A percentile compares a stretch with the other conserved stretches of the same genome.
Evolutionary conservation across 2,329 filamentous ascomycete species (phyloP).

Genomic region (Pseudonectria foliicola): DNA sequence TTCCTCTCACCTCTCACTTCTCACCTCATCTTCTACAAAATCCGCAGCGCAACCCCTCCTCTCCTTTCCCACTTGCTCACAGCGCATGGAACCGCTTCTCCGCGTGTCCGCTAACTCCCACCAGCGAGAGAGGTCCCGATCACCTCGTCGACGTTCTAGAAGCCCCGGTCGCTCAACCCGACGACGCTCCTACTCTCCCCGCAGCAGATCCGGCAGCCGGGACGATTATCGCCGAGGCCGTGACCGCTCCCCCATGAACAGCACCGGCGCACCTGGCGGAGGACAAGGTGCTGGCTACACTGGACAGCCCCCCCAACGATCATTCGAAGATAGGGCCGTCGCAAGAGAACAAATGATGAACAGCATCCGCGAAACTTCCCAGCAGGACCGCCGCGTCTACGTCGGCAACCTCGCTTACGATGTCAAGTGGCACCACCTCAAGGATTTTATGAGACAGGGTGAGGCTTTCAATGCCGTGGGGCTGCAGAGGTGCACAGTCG

Average conservation of each 20-base stretch:
- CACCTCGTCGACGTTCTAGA: constrained; percentile 74
- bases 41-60: constrained; percentile 4
- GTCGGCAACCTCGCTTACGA: constrained; percentile 98
- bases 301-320: constrained; percentile 56
- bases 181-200: constrained; percentile 72
- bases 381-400: constrained; percentile 98
- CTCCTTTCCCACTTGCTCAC: constrained; percentile 5
- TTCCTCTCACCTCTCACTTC: constrained; percentile 4
- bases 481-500: constrained; percentile 15
- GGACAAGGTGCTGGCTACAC: constrained; percentile 62
- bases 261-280: constrained; percentile 60
- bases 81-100: constrained; percentile 12
- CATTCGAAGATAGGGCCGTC: constrained; percentile 73
- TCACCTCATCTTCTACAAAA: too few species aligned
- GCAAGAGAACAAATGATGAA: constrained; percentile 96
- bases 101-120: constrained; percentile 22
- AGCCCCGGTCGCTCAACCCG: constrained; percentile 65
- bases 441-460: constrained; percentile 99
- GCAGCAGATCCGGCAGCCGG: constrained; percentile 67
- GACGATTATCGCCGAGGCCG: constrained; percentile 68
- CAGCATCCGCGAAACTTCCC: constrained; percentile 85
- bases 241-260: constrained; percentile 82
- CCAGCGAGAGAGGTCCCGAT: constrained; percentile 79
- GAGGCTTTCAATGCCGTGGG: constrained; percentile 35
- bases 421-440: constrained; percentile 99